These are phyloP conservation scores for Phaeophleospora eucalypticola DNA, from an alignment of 2,329 filamentous ascomycete genomes.

Conservation along the genomic window DNA sequence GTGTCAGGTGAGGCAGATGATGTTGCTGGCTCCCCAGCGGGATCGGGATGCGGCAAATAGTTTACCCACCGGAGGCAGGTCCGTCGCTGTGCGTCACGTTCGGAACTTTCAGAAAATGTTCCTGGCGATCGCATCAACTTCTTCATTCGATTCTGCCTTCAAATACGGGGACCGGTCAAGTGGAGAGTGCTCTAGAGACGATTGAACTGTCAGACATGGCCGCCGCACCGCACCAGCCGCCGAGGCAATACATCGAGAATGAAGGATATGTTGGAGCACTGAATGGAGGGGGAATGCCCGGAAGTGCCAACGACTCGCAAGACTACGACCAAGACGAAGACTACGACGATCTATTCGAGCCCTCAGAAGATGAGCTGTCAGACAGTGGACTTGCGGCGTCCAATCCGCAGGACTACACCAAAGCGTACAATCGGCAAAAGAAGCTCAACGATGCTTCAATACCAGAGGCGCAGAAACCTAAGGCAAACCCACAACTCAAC, in stretches of 20 bases:
- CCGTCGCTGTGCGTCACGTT: neutral
- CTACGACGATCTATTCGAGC: constrained; percentile 52
- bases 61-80: constrained; percentile 3
- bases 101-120: constrained; percentile 6
- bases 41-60: constrained; percentile 6
- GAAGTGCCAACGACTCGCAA: constrained; percentile 21
- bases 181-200: neutral
- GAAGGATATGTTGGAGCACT: constrained; percentile 29
- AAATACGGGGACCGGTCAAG: too few species aligned
- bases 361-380: constrained; percentile 47
- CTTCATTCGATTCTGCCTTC: too few species aligned
- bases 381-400: constrained; percentile 56
- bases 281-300: constrained; percentile 26
- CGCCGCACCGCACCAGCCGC: constrained; percentile 20
- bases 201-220: constrained; percentile 10
- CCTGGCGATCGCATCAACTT: too few species aligned
- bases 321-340: constrained; percentile 37
- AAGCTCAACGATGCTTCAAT: constrained; percentile 56
- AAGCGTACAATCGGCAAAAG: constrained; percentile 82
- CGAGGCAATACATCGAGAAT: constrained; percentile 30
- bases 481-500: constrained; percentile 75
- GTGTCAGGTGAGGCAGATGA: neutral
- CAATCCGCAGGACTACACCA: constrained; percentile 67
- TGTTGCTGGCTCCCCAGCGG: neutral
- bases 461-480: constrained; percentile 55